Percentiles rank a stretch among this genome's conserved stretches.
Evolutionary conservation across 2,329 filamentous ascomycete species (phyloP).

Genomic region (Fusarium equiseti): DNA sequence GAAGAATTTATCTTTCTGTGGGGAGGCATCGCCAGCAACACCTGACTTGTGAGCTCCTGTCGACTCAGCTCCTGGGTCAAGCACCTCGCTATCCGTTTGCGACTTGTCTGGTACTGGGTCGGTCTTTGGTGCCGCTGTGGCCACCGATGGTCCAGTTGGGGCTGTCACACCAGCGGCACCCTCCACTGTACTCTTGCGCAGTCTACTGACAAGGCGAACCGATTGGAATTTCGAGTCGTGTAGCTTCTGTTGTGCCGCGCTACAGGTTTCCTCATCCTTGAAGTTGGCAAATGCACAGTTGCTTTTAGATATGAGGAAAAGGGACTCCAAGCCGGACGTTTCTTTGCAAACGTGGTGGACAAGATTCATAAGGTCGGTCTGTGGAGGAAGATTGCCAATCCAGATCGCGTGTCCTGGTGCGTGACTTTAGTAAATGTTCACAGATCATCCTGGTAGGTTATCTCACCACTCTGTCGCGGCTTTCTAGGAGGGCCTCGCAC

Average conservation of each 20-base stretch:
- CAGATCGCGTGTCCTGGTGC: conserved; percentile 84
- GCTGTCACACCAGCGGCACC: conserved; percentile 61
- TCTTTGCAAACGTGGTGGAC: conserved; percentile 91
- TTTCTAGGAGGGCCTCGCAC: conserved; percentile 55
- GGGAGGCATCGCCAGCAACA: conserved; percentile 15
- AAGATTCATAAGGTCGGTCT: conserved; percentile 83
- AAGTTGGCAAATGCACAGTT: conserved; percentile 99
- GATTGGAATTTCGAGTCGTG: conserved; percentile 92
- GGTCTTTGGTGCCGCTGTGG: conserved; percentile 45
- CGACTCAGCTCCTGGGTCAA: conserved; percentile 17
- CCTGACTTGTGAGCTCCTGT: background rate
- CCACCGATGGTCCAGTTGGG: conserved; percentile 66
- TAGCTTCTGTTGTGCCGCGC: conserved; percentile 82
- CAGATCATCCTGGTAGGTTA: conserved; percentile 17
- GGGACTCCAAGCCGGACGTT: conserved; percentile 82
- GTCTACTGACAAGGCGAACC: conserved; percentile 84
- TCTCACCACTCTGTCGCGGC: conserved; percentile 71
- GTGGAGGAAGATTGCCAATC: conserved; percentile 93
- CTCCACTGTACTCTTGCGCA: conserved; percentile 71
- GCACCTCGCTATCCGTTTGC: conserved; percentile 4
- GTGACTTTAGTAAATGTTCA: conserved; percentile 13
- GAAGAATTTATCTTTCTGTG: conserved; percentile 81
- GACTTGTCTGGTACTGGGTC: conserved; percentile 27
- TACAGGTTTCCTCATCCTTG: conserved; percentile 80
- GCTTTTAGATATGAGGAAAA: conserved; percentile 96